phyloP scores from a whole-genome alignment of 768 basidiomycete genomes.

The Atractiella rhizophila region DNA sequence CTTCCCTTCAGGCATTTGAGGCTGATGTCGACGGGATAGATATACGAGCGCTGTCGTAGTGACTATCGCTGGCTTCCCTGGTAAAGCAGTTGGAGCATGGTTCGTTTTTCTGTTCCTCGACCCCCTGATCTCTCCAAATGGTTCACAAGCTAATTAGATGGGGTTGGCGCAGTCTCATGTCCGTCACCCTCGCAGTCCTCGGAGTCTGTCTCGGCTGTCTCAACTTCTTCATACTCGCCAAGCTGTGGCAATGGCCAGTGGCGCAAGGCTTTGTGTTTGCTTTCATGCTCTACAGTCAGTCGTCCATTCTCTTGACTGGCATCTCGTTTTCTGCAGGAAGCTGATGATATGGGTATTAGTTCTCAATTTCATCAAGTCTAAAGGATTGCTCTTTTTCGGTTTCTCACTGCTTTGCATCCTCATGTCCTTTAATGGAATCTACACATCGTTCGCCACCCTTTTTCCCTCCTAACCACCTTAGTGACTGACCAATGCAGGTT shows the following conservation, averaged over 20 bases:
- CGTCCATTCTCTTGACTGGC: too few species aligned
- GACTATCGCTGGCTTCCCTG: slow-evolving; percentile 16
- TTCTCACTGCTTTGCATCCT: slow-evolving; percentile 18
- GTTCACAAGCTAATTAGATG: not conserved
- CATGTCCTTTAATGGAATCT: slow-evolving; percentile 16
- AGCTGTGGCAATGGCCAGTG: slow-evolving; percentile 16
- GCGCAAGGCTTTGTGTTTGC: slow-evolving; percentile 20
- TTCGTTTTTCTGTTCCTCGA: not conserved
- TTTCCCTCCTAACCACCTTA: too few species aligned
- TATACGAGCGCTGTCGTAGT: too few species aligned
- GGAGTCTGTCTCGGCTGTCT: slow-evolving; percentile 14
- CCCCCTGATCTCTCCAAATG: not conserved
- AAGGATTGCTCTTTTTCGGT: slow-evolving; percentile 16
- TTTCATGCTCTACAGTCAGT: slow-evolving; percentile 16
- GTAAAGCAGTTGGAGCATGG: slow-evolving; percentile 13
- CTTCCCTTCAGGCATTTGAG: not conserved
- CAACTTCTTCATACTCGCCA: slow-evolving; percentile 19
- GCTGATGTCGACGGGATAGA: slow-evolving; percentile 8
- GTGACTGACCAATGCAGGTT: too few species aligned
- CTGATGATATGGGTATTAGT: not conserved
- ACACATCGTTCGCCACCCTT: too few species aligned
- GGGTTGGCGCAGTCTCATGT: slow-evolving; percentile 3
- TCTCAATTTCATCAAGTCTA: slow-evolving; percentile 18
- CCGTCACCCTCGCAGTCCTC: slow-evolving; percentile 12
- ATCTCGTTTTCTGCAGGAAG: not conserved